Evolutionary conservation across 345 rosid genomes (phyloP).

Genomic region (Populus deltoides): DNA sequence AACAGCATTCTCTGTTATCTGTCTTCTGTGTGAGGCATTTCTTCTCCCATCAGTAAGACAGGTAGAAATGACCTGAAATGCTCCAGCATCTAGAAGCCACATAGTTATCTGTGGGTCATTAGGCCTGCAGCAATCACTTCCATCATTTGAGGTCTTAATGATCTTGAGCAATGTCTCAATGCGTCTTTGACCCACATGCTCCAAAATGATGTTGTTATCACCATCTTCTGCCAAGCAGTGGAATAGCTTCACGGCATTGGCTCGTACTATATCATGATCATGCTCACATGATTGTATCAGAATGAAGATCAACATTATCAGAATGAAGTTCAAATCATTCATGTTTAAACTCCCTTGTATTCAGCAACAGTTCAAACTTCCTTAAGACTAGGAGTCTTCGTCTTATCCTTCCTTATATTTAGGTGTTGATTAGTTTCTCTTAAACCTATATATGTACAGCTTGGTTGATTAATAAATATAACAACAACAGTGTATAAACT

Average conservation of each 20-base stretch:
- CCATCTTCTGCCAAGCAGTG: slow-evolving; percentile 26
- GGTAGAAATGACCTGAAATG: slow-evolving; percentile 18
- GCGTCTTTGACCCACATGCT: slow-evolving; percentile 27
- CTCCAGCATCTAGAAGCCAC: slow-evolving; percentile 28
- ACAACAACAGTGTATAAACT: no score
- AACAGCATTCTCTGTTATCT: slow-evolving; percentile 21
- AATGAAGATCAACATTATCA: no score
- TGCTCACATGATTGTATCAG: slow-evolving; percentile 26
- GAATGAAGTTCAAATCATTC: no score
- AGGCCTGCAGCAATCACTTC: slow-evolving; percentile 18
- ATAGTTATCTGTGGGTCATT: slow-evolving; percentile 14
- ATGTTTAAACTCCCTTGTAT: no score
- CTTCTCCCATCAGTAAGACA: slow-evolving; percentile 9
- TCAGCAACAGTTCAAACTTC: no score
- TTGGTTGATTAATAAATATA: no score
- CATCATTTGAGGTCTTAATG: slow-evolving; percentile 16
- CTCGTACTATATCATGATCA: slow-evolving; percentile 10
- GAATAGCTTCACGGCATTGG: slow-evolving; percentile 30
- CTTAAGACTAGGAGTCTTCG: no score
- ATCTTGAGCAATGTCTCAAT: slow-evolving; percentile 21
- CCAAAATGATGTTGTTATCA: slow-evolving; percentile 19
- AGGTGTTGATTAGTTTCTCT: no score
- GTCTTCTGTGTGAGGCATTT: slow-evolving; percentile 9
- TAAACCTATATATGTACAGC: no score
- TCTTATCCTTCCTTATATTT: no score